Conservation (phyloP, 805 yeast genomes). For the Cyberlindnera galapagoensis region DNA sequence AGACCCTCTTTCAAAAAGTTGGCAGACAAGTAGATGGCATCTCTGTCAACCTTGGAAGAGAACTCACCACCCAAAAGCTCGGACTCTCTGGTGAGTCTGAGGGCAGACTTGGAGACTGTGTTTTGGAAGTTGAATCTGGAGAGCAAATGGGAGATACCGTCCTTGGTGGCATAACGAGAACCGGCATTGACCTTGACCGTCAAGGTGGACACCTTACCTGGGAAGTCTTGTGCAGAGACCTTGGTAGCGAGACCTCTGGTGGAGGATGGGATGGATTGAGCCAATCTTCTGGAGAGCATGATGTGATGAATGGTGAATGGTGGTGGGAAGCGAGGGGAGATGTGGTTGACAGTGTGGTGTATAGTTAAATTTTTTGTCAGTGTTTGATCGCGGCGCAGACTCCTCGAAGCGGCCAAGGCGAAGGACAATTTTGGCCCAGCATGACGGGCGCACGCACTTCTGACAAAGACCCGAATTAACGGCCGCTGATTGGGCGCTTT, state of each 20-base stretch:
- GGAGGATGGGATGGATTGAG: constrained; percentile 12
- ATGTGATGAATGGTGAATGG: not conserved
- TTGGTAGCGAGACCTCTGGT: constrained; percentile 34
- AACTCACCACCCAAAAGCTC: constrained; percentile 89
- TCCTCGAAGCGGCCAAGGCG: no score
- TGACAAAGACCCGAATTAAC: no score
- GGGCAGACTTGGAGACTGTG: constrained; percentile 77
- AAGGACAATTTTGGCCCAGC: no score
- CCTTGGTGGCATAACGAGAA: constrained; percentile 58
- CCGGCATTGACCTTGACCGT: constrained; percentile 85
- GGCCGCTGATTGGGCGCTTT: no score
- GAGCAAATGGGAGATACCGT: constrained; percentile 83
- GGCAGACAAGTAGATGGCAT: constrained; percentile 72
- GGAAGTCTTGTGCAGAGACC: constrained; percentile 45
- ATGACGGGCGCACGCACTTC: no score
- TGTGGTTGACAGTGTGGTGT: no score
- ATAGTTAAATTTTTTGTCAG: no score
- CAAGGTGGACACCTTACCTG: constrained; percentile 66
- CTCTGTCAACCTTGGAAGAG: constrained; percentile 70
- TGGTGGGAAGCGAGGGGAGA: constrained; percentile 1
- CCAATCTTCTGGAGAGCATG: constrained; percentile 25
- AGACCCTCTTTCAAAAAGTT: constrained; percentile 80
- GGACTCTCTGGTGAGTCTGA: constrained; percentile 89
- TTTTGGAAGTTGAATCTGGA: constrained; percentile 79
- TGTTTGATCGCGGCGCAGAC: no score